These are phyloP conservation scores for Arthrocladium fulminans DNA, from an alignment of 2,329 filamentous ascomycete species.

Conservation along the genomic window DNA sequence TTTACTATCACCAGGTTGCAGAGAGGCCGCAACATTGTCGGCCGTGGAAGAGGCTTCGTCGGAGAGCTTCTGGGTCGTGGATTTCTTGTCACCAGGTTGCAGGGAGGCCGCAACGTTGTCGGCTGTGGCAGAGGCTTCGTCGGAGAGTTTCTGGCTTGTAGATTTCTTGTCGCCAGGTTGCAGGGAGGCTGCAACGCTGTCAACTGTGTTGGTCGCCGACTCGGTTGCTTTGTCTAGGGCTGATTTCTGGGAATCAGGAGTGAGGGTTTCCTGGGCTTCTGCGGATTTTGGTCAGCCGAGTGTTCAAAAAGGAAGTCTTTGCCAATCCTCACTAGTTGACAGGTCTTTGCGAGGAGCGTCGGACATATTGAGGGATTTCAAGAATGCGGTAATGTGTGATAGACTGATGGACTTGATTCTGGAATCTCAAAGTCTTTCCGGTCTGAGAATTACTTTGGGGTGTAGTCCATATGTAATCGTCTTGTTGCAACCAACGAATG, in stretches of 20 bases:
- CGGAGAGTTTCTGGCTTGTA: conserved; percentile 41
- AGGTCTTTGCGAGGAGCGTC: conserved; percentile 3
- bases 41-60: conserved; percentile 28
- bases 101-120: conserved; percentile 6
- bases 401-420: neutral
- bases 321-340: conserved; percentile 2
- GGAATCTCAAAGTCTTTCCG: neutral
- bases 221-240: conserved; percentile 52
- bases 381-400: neutral
- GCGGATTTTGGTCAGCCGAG: neutral
- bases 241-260: conserved; percentile 53
- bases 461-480: too few relatives aligned
- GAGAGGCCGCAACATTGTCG: conserved; percentile 2
- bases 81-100: conserved; percentile 44
- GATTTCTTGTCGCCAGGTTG: conserved; percentile 45
- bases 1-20: conserved; percentile 43
- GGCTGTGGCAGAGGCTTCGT: conserved; percentile 24
- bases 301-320: neutral
- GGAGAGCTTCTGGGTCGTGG: conserved; percentile 41
- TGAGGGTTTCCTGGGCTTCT: conserved; percentile 48
- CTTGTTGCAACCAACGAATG: neutral
- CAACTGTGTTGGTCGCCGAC: conserved; percentile 45
- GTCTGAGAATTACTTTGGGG: neutral
- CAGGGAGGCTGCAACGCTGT: conserved; percentile 40
- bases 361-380: conserved; percentile 11